phyloP scores from a whole-genome alignment of 192 early-diverging fungal genomes.

The Coemansia sp. region DNA sequence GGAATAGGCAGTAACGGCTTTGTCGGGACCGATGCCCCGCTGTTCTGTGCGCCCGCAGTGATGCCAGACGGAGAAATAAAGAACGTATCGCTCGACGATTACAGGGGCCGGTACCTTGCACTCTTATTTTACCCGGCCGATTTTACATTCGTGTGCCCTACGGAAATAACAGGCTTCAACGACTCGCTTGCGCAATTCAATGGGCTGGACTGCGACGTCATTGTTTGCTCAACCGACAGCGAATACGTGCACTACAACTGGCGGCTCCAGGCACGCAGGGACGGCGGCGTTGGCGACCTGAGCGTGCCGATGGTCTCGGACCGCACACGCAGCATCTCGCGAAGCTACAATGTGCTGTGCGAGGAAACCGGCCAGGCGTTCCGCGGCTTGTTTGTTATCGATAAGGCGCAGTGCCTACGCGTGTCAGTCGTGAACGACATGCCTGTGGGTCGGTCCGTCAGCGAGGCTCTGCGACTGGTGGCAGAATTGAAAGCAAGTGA shows the following conservation, averaged over 20 bases:
- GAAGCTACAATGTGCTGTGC: slow-evolving; percentile 77
- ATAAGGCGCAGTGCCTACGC: slow-evolving; percentile 73
- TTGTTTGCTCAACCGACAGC: slow-evolving; percentile 68
- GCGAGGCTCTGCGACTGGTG: slow-evolving; percentile 79
- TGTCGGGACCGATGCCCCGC: slow-evolving; percentile 12
- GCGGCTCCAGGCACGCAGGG: slow-evolving; percentile 66
- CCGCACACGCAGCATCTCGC: slow-evolving; percentile 67
- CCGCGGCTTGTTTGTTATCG: slow-evolving; percentile 82
- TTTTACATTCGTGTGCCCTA: slow-evolving; percentile 80
- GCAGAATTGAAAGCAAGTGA: slow-evolving; percentile 84
- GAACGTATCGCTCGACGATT: slow-evolving; percentile 6
- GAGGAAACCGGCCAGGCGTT: slow-evolving; percentile 72
- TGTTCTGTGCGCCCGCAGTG: slow-evolving; percentile 12
- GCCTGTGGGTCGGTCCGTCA: slow-evolving; percentile 75
- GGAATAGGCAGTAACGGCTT: neutral
- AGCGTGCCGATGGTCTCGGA: slow-evolving; percentile 80
- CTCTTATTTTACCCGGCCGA: slow-evolving; percentile 88
- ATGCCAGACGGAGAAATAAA: slow-evolving; percentile 2
- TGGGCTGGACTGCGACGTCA: slow-evolving; percentile 64
- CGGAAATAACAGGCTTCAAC: slow-evolving; percentile 79
- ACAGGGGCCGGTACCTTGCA: slow-evolving; percentile 58
- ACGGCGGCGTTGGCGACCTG: slow-evolving; percentile 83
- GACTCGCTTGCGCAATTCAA: slow-evolving; percentile 74
- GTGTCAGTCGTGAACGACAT: slow-evolving; percentile 78
- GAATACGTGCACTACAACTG: slow-evolving; percentile 83